These are phyloP conservation scores for Cubamyces lactineus DNA, from an alignment of 768 basidiomycete genomes.

Conservation along the genomic window DNA sequence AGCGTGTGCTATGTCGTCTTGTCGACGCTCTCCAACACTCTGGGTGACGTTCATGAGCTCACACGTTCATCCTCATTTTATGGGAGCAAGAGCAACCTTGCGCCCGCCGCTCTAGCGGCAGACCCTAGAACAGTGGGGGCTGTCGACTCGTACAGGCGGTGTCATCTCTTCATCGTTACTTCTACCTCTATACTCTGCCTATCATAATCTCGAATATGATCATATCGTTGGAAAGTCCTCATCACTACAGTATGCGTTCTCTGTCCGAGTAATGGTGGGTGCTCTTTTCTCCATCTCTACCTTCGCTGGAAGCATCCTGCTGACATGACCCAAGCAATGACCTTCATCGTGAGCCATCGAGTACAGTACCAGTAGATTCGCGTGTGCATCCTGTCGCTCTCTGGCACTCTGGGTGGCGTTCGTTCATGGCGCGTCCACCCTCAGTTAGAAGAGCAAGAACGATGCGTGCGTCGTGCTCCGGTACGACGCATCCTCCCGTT, in stretches of 20 bases:
- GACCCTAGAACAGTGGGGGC: slow-evolving; percentile 19
- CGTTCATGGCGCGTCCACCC: slow-evolving; percentile 2
- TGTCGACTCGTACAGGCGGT: slow-evolving; percentile 16
- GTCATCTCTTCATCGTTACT: neutral
- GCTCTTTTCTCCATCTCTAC: too few relatives aligned
- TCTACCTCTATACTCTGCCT: too few relatives aligned
- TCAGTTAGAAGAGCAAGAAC: slow-evolving; percentile 17
- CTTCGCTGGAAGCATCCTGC: too few relatives aligned
- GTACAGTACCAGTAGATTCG: neutral
- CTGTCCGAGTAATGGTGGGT: too few relatives aligned
- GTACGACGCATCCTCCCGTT: too few relatives aligned
- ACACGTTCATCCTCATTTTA: slow-evolving; percentile 97
- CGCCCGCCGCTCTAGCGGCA: slow-evolving; percentile 17
- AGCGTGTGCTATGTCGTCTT: neutral
- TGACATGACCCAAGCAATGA: neutral
- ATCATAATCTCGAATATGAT: too few relatives aligned
- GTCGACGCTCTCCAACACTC: slow-evolving; percentile 89
- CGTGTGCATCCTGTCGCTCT: neutral
- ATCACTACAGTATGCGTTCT: neutral
- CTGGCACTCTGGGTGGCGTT: slow-evolving; percentile 14
- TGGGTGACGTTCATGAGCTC: slow-evolving; percentile 73
- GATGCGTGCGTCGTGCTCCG: too few relatives aligned
- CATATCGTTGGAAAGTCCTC: neutral
- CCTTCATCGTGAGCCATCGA: neutral
- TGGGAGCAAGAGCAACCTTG: slow-evolving; percentile 68